phyloP scores from a whole-genome alignment of 2,329 filamentous ascomycete genomes.

The Sphaerulina vaccinii region DNA sequence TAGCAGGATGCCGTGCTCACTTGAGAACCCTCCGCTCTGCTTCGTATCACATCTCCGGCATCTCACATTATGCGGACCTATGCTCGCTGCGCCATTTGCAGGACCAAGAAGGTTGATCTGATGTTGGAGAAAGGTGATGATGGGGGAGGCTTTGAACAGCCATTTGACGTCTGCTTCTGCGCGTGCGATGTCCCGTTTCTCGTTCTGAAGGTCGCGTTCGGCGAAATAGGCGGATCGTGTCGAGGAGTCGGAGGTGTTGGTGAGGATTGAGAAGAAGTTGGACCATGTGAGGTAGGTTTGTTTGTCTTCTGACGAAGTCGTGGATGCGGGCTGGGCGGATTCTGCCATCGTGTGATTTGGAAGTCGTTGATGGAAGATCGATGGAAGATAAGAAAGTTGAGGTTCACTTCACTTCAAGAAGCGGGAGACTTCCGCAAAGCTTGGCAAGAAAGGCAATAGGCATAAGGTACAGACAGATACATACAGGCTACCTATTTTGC shows the following conservation, averaged over 20 bases:
- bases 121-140: slow-evolving; percentile 81
- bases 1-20: slow-evolving; percentile 81
- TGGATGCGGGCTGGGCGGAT: slow-evolving; percentile 8
- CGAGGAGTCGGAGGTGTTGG: slow-evolving; percentile 67
- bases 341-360: slow-evolving; percentile 15
- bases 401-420: neutral
- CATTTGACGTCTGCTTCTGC: slow-evolving; percentile 83
- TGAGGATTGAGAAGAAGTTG: slow-evolving; percentile 81
- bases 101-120: slow-evolving; percentile 73
- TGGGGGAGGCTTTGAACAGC: slow-evolving; percentile 78
- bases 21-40: slow-evolving; percentile 79
- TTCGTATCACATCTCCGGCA: slow-evolving; percentile 76
- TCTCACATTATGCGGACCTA: slow-evolving; percentile 72
- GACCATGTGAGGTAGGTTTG: slow-evolving; percentile 61
- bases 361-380: neutral
- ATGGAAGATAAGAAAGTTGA: neutral
- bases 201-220: slow-evolving; percentile 71
- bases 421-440: too few species aligned
- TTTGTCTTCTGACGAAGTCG: slow-evolving; percentile 24
- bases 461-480: too few species aligned
- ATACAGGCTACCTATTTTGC: too few species aligned
- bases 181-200: slow-evolving; percentile 72
- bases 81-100: slow-evolving; percentile 51
- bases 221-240: slow-evolving; percentile 75
- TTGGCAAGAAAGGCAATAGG: too few species aligned